Evolutionary conservation across 768 basidiomycete species (phyloP), one percentile per base, ranked within the genome.

Genomic region (Panaeolus cyanescens): DNA sequence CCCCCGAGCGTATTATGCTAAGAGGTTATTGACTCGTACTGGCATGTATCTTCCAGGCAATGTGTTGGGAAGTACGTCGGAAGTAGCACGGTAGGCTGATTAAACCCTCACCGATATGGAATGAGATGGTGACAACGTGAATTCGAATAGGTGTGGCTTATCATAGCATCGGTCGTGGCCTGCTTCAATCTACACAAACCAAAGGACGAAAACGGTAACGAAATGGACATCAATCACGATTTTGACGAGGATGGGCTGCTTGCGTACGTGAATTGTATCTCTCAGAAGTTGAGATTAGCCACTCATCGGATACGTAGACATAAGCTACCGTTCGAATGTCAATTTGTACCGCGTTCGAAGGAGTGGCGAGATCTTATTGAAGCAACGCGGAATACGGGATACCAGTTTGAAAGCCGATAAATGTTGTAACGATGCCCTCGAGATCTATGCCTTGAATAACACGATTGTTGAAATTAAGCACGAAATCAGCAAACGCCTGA

Each of bases 41-140:
- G 25, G n/a, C n/a, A 8, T 3, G 13, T 34, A 32, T 34, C 4
- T 30, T 60, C 12, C 42, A 69, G 63, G 15, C 62, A 71, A 17
- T 73, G 72, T 50, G 64, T 67, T 4, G 72, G 67, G 19, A 62
- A 67, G 3, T 60, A 68, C 25, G 66, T 70, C 57, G 70, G 68
- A 7, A 37, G 54, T 25, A 54, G 20, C 36, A 22, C n/a, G 32
- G 19, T 22, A 32, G 30, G 50, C 1, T 58, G 22, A 19, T 28
- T 19, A 12, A 25, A 32, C 55, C 33, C n/a, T 53, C 28, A 22
- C 39, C 17, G 4, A 40, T 6, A 40, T n/a, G n/a, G 17, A 19
- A 19, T 40, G 19, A 20, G 7, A 4, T 40, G 2, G 22, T 20
- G n/a, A 13, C n/a, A 5, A 12, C 4, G 10, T 4, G 2, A 17